Evolutionary conservation across 2,329 filamentous ascomycete genomes (phyloP), one percentile per base, ranked within the genome.

Genomic region (Bipolaris zeicola): DNA sequence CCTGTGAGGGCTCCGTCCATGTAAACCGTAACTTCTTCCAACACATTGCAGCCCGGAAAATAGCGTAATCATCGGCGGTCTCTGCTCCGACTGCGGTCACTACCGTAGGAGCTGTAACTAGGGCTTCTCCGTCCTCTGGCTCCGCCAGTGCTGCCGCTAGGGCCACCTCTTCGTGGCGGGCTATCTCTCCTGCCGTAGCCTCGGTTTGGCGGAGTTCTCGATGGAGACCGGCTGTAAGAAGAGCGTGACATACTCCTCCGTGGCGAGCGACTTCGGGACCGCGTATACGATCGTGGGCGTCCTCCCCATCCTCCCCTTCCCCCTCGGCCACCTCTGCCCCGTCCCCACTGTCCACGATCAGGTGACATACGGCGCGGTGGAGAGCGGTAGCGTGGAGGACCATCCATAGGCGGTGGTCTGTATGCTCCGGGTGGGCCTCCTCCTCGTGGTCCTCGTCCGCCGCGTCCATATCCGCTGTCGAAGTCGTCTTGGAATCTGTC

Each of bases 71-170:
- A 69, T 50, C 63, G 65, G 8, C 62, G 64, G 26, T 65, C 64
- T 50, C 79, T 71, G 58, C 78, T 82, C 52, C 77, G 68, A 50
- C 80, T 82, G 61, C 81, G 81, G 67, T 81, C 69, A 68, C 84
- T 87, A 66, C 83, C 85, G 64, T 87, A 87, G 61, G 85, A 87
- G 65, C 82, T 85, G 65, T 87, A 87, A 65, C 85, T 88, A 3
- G 83, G 83, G 64, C 85, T 87, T 61, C 86, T 80, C 59, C 84
- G 79, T 60, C 49, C 57, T 24, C 54, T 76, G 49, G 65, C 68
- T 26, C 65, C 65, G 52, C 65, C 62, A 22, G 69, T 58, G 37
- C 67, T 65, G 20, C 62, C 52, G 13, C 57, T 63, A 6, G 63
- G 66, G 46, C 56, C 55, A 34, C 52, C 55, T 54, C 61, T 52